Percentiles rank a stretch among this genome's conserved stretches.
phyloP scores from a whole-genome alignment of 225 moss, liverwort and hornwort species.

The Marchantia polymorpha region DNA sequence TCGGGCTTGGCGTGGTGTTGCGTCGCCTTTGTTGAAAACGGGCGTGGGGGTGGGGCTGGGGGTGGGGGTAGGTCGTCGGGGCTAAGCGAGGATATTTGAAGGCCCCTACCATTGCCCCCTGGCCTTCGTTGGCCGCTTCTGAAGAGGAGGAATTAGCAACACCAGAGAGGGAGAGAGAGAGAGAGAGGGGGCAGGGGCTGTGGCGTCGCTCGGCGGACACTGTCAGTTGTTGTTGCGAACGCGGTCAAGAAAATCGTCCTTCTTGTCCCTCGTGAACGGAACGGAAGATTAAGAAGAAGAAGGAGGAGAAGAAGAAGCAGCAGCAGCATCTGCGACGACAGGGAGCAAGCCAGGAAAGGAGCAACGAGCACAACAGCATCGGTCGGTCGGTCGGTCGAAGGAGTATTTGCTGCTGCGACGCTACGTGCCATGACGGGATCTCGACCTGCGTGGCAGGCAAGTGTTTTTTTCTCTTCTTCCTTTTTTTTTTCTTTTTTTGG shows the following conservation, averaged over 20 bases:
- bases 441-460: conserved; percentile 25
- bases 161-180: neutral
- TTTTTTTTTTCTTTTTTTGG: no score
- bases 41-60: neutral
- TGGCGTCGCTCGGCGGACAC: neutral
- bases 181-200: neutral
- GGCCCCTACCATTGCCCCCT: neutral
- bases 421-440: conserved; percentile 3
- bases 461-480: neutral
- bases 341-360: neutral
- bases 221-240: neutral
- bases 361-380: neutral
- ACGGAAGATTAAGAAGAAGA: neutral
- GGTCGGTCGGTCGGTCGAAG: neutral
- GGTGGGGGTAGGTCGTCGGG: neutral
- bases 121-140: neutral
- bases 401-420: neutral
- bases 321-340: neutral
- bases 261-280: neutral
- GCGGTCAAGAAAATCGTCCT: neutral
- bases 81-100: neutral
- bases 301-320: neutral
- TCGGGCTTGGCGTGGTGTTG: no score
- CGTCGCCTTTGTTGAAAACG: neutral
- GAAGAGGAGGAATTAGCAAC: no score